These are phyloP conservation scores for Pleurotus cornucopiae DNA, from an alignment of 768 basidiomycete genomes.

Conservation along the genomic window DNA sequence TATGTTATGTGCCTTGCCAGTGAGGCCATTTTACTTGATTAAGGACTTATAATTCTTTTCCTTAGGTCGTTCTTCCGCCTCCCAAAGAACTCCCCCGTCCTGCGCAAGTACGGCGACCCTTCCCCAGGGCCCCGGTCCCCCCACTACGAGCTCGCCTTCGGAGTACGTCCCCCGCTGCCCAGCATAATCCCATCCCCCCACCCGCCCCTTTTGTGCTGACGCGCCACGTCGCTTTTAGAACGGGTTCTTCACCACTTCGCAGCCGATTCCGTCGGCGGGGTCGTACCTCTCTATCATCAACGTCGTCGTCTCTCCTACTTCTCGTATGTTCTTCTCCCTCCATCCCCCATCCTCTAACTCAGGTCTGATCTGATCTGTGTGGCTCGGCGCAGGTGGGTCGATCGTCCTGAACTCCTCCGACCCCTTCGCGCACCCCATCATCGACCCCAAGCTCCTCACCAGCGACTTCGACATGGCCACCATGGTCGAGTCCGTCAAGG, in stretches of 20 bases:
- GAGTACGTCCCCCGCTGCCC: constrained; percentile 13
- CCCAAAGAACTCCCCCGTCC: constrained; percentile 22
- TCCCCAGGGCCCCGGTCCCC: constrained; percentile 28
- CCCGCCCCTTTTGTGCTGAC: constrained; percentile 1
- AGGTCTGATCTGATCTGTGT: neutral
- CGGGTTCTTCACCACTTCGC: constrained; percentile 6
- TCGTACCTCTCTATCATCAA: constrained; percentile 24
- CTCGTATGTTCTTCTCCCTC: constrained; percentile 21
- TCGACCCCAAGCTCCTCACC: constrained; percentile 19
- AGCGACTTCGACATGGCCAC: constrained; percentile 20
- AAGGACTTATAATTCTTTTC: neutral
- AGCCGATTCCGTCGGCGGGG: constrained; percentile 19
- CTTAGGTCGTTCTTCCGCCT: constrained; percentile 18
- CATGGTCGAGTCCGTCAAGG: constrained; percentile 23
- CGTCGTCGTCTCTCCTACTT: constrained; percentile 28
- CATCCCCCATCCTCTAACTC: neutral
- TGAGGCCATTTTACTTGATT: no score
- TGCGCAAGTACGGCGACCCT: constrained; percentile 26
- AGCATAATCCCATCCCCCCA: no score
- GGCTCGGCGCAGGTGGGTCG: constrained; percentile 16
- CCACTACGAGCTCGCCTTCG: constrained; percentile 30
- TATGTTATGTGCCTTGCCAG: constrained; percentile 10
- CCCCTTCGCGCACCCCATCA: constrained; percentile 21
- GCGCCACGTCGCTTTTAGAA: constrained; percentile 11
- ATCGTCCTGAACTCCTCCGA: constrained; percentile 21